phyloP scores from a whole-genome alignment of 345 rosid species.

The Corymbia maculata region DNA sequence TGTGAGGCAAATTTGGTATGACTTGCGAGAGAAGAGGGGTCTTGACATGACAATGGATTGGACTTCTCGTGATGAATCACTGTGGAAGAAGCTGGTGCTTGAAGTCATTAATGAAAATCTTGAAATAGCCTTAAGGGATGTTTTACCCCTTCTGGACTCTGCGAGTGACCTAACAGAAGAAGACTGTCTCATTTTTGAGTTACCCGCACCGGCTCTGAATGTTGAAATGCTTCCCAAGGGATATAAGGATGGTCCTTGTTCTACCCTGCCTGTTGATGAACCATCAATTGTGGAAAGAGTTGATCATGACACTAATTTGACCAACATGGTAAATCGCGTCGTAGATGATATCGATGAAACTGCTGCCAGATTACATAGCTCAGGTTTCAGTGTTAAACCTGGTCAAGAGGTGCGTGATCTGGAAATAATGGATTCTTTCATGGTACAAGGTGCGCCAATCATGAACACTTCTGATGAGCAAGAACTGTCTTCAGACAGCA shows the following conservation, averaged over 20 bases:
- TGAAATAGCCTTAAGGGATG: background rate
- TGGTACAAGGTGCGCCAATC: background rate
- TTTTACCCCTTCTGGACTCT: background rate
- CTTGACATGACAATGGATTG: constrained; percentile 38
- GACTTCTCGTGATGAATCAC: constrained; percentile 27
- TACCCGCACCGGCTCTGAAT: background rate
- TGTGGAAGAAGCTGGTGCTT: constrained; percentile 36
- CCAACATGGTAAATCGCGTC: background rate
- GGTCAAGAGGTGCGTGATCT: background rate
- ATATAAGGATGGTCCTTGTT: constrained; percentile 3
- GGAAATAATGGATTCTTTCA: background rate
- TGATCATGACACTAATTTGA: background rate
- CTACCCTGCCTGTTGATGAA: background rate
- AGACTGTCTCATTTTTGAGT: background rate
- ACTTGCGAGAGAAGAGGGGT: constrained; percentile 29
- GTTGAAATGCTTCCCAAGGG: constrained; percentile 9
- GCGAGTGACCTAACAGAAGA: background rate
- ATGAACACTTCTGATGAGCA: background rate
- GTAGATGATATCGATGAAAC: background rate
- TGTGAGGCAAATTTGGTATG: constrained; percentile 69
- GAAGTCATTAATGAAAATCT: constrained; percentile 40
- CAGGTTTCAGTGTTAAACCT: background rate
- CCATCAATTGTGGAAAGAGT: background rate
- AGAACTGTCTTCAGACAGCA: background rate
- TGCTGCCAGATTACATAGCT: background rate